These are phyloP conservation scores for Verticillium zaregamsianum DNA, from an alignment of 2,329 filamentous ascomycete species.

Conservation along the genomic window DNA sequence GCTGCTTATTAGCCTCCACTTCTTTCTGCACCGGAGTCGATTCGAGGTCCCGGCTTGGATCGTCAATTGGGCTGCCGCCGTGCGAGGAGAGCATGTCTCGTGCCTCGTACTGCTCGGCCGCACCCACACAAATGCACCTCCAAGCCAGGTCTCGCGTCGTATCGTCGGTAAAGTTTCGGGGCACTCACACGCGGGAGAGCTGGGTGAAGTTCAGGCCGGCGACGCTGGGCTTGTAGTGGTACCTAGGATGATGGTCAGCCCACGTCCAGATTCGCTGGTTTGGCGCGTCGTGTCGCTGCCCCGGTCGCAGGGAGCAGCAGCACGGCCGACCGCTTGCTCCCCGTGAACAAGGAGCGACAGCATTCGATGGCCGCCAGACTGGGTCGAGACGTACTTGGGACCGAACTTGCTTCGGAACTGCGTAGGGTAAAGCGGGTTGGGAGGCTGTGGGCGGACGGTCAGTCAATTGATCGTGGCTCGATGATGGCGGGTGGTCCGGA, in stretches of 20 bases:
- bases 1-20: background rate
- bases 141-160: background rate
- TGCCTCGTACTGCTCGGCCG: too few species aligned
- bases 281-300: background rate
- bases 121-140: background rate
- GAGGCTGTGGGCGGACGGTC: background rate
- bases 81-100: too few species aligned
- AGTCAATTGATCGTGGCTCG: background rate
- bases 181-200: conserved; percentile 47
- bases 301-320: background rate
- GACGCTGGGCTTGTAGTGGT: conserved; percentile 54
- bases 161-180: background rate
- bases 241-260: conserved; percentile 40
- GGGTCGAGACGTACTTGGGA: conserved; percentile 52
- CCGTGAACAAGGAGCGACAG: background rate
- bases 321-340: background rate
- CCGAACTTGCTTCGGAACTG: conserved; percentile 48
- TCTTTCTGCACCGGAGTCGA: background rate
- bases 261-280: background rate
- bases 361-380: background rate
- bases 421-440: conserved; percentile 10
- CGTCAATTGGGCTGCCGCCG: background rate
- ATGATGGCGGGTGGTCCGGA: background rate
- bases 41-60: background rate
- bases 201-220: conserved; percentile 47